phyloP scores from a whole-genome alignment of 257 asterid species.

The Przewalskia tangutica region DNA sequence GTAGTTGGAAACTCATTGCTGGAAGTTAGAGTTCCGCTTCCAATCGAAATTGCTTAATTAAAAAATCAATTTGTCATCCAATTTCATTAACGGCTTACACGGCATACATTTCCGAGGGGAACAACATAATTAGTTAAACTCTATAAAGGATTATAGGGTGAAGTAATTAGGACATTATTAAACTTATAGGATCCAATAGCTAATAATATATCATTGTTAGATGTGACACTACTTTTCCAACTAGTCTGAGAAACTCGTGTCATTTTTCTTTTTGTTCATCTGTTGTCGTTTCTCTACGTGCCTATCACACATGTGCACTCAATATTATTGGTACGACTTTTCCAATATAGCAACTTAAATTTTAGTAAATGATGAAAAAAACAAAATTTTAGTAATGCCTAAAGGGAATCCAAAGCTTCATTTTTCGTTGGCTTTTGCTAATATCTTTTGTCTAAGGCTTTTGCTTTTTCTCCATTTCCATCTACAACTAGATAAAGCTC shows the following conservation, averaged over 20 bases:
- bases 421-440: slow-evolving; percentile 4
- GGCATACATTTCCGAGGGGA: too few relatives aligned
- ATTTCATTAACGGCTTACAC: too few relatives aligned
- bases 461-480: background rate
- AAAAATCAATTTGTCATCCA: too few relatives aligned
- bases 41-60: too few relatives aligned
- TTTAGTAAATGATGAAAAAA: background rate
- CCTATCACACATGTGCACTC: background rate
- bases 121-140: background rate
- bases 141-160: background rate
- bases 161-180: background rate
- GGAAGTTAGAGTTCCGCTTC: too few relatives aligned
- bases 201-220: background rate
- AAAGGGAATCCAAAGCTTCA: slow-evolving; percentile 17
- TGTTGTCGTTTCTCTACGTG: background rate
- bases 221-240: background rate
- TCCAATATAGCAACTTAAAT: background rate
- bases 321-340: background rate
- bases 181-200: background rate
- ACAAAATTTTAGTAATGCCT: background rate
- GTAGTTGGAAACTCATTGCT: too few relatives aligned
- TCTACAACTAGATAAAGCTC: background rate
- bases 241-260: background rate
- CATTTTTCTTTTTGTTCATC: background rate
- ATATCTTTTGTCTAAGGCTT: slow-evolving; percentile 12